phyloP scores from a whole-genome alignment of 495 filamentous ascomycete genomes.

The Penicillium cinerascens region DNA sequence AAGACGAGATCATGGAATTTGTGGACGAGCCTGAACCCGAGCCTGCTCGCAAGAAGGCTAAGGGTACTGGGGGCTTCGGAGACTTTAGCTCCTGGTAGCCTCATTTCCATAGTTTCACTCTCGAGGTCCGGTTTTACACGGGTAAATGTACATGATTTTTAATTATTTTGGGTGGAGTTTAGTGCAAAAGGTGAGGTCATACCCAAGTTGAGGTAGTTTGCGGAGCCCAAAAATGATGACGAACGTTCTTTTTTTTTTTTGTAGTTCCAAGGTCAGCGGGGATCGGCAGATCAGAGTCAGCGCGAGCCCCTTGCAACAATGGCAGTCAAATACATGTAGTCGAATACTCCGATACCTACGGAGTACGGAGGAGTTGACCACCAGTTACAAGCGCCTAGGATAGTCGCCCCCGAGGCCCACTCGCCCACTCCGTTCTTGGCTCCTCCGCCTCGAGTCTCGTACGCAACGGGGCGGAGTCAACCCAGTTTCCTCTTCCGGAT shows the following conservation, averaged over 20 bases:
- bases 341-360: no score
- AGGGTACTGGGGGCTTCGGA: slow-evolving; percentile 76
- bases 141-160: not conserved
- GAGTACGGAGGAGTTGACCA: no score
- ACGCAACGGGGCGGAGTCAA: slow-evolving; percentile 24
- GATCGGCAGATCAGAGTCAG: not conserved
- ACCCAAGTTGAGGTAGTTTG: not conserved
- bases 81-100: slow-evolving; percentile 63
- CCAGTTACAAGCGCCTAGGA: not conserved
- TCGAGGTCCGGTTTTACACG: not conserved
- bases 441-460: slow-evolving; percentile 12
- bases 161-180: not conserved
- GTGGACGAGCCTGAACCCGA: slow-evolving; percentile 57
- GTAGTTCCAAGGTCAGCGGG: not conserved
- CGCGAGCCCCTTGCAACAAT: not conserved
- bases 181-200: not conserved
- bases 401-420: slow-evolving; percentile 8
- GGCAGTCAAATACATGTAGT: no score
- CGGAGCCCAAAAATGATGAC: not conserved
- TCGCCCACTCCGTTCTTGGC: slow-evolving; percentile 23
- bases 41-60: slow-evolving; percentile 76
- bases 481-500: slow-evolving; percentile 16
- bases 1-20: slow-evolving; percentile 57
- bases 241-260: not conserved
- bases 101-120: not conserved